These are phyloP conservation scores for Nicotiana knightiana DNA, from an alignment of 257 asterid genomes.

Conservation along the genomic window DNA sequence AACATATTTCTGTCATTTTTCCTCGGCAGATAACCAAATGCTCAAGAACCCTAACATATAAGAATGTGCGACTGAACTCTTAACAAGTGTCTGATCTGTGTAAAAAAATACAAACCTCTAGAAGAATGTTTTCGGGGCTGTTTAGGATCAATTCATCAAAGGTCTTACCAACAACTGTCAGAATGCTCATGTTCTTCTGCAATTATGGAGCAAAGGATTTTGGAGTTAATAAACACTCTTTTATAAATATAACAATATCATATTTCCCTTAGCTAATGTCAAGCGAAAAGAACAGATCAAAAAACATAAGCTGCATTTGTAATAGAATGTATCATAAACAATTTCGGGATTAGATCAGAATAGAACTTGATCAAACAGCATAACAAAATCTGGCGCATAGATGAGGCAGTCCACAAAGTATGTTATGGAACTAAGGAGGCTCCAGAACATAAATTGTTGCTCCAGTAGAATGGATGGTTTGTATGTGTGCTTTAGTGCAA, in stretches of 20 bases:
- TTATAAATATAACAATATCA: not conserved
- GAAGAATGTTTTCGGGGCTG: conserved; percentile 50
- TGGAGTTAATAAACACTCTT: not conserved
- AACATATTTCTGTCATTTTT: not conserved
- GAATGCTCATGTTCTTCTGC: conserved; percentile 65
- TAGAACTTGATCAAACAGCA: not conserved
- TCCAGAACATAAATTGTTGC: not conserved
- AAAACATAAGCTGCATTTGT: not conserved
- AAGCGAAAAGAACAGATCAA: not conserved
- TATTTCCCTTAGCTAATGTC: not conserved
- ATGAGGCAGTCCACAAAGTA: not conserved
- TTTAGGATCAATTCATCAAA: conserved; percentile 66
- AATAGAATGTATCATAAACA: not conserved
- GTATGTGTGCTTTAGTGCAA: not conserved
- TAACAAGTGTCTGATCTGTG: not conserved
- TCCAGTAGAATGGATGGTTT: not conserved
- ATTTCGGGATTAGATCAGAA: not conserved
- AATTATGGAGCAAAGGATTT: not conserved
- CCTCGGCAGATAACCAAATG: not conserved
- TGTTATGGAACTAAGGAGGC: not conserved
- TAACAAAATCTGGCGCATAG: not conserved
- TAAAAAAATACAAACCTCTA: conserved; percentile 53
- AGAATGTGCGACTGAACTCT: not conserved
- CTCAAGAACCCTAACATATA: not conserved
- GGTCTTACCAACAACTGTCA: conserved; percentile 77